Evolutionary conservation across 1,284 basidiomycete genomes (phyloP), one percentile per base, ranked within the genome.

Genomic region (Pholiota adiposa): DNA sequence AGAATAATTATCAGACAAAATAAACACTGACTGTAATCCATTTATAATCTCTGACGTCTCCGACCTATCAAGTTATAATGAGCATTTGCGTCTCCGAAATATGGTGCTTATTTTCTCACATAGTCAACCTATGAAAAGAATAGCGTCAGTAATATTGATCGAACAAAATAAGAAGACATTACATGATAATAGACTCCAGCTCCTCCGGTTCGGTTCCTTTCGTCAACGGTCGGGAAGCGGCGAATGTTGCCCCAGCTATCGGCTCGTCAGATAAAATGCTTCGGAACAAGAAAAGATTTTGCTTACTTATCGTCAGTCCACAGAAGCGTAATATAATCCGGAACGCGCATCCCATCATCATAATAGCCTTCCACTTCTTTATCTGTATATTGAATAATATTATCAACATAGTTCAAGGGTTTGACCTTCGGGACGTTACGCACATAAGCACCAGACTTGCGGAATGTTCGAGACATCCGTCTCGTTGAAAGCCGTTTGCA

Each of bases 281-380:
- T n/a, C 16, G 23, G 40, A 11, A 33, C 11, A 29, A 34, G 23
- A 16, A 12, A 8, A 3, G 12, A n/a, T 36, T n/a, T 21, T 7
- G 65, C 80, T 44, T 53, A 85, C 84, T 85, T 86, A 67, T 87
- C 86, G 62, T 87, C 86, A 1, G 83, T 73, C 85, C 85, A 88
- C 21, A 88, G 72, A 8, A 87, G 71, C 11, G 82, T 81, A 21
- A 87, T 77, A 65, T 85, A 83, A 52, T 86, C 84, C 0, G 81
- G 80, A 6, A 84, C 79, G 23, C 75, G 72, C 73, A 88, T 74
- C 2, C 86, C 86, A 59, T 83, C 77, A 48, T 86, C 84, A 66
- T 86, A 90, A 70, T 88, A 90, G 0, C 82, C 84, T 67, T 87
- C 82, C 19, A 90, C 88, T 66, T 89, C 87, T 70, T 88, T 87